Percentiles rank a stretch among this genome's conserved stretches.
Evolutionary conservation across 805 yeast genomes (phyloP).

Genomic region (Ogataea pini): DNA sequence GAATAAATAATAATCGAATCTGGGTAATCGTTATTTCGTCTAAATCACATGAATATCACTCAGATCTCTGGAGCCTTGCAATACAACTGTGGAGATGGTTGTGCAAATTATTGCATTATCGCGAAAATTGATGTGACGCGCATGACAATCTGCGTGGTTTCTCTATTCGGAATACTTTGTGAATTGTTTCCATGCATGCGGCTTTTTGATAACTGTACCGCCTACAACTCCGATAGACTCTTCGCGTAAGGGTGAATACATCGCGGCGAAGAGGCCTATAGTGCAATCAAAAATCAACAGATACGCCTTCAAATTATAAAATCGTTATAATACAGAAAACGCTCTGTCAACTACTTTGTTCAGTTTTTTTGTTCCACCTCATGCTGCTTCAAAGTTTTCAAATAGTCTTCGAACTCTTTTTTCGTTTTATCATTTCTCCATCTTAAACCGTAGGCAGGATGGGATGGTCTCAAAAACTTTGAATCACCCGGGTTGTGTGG

Average conservation of each 20-base stretch:
- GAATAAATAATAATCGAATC: too few relatives aligned
- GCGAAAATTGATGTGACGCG: background rate
- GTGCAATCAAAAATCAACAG: too few relatives aligned
- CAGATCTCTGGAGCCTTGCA: background rate
- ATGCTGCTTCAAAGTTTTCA: background rate
- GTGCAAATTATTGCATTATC: slow-evolving; percentile 1
- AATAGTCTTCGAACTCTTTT: slow-evolving; percentile 6
- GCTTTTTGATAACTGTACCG: background rate
- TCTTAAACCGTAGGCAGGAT: slow-evolving; percentile 15
- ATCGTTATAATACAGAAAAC: too few relatives aligned
- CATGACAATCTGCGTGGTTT: background rate
- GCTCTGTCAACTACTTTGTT: too few relatives aligned
- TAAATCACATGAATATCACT: background rate
- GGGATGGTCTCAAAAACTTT: slow-evolving; percentile 14
- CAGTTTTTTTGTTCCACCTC: background rate
- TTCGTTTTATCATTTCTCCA: slow-evolving; percentile 12
- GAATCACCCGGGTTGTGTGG: slow-evolving; percentile 7
- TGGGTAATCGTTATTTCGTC: too few relatives aligned
- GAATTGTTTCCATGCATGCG: background rate
- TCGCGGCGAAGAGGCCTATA: too few relatives aligned
- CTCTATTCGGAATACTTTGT: slow-evolving; percentile 3
- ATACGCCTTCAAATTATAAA: too few relatives aligned
- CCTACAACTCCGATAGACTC: background rate
- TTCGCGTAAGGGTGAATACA: too few relatives aligned
- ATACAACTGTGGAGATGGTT: background rate